Conservation (phyloP, 345 rosid species). For the Acer saccharum region DNA sequence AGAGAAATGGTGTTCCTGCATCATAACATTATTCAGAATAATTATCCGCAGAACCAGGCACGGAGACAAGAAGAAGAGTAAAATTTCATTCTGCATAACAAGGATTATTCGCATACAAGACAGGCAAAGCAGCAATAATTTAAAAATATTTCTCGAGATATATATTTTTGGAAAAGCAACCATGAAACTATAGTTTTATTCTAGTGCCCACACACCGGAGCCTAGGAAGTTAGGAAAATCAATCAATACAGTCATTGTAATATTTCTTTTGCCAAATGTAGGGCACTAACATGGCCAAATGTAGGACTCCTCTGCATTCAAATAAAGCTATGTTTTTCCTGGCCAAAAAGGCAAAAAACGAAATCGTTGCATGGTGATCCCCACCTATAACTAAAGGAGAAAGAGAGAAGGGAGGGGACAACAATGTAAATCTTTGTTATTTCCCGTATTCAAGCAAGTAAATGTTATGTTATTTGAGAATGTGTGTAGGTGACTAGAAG, state of each 20-base stretch:
- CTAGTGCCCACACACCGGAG: background rate
- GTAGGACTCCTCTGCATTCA: background rate
- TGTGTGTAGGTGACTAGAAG: background rate
- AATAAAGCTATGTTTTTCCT: background rate
- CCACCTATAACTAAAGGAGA: background rate
- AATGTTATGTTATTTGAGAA: background rate
- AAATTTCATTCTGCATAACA: background rate
- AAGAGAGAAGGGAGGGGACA: background rate
- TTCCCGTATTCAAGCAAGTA: background rate
- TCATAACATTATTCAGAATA: conserved; percentile 9
- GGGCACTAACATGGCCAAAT: background rate
- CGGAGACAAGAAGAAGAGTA: background rate
- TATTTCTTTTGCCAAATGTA: background rate
- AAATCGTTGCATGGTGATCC: background rate
- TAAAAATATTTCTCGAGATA: background rate
- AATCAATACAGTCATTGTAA: background rate
- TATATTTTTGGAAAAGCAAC: background rate
- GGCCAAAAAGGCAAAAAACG: background rate
- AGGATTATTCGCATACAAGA: background rate
- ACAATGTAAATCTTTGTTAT: background rate
- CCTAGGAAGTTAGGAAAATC: background rate
- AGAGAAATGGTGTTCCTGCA: conserved; percentile 79
- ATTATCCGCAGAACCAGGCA: background rate
- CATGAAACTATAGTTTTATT: background rate
- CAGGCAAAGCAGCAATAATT: background rate